phyloP scores from a whole-genome alignment of 2,329 filamentous ascomycete species.

The Ascochyta fabae region DNA sequence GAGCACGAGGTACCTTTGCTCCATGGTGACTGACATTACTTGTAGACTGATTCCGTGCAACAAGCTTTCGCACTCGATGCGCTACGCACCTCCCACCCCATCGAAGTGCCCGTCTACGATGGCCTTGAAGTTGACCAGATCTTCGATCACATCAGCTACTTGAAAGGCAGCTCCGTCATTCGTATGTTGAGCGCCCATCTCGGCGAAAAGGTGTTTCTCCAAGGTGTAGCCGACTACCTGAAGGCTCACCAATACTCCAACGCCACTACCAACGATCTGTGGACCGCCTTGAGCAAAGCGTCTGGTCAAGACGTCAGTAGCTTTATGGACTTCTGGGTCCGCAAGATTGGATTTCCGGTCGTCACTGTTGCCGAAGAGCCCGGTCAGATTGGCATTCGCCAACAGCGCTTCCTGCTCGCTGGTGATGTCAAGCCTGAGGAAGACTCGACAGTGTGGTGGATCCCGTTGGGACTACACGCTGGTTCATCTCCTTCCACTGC shows the following conservation, averaged over 20 bases:
- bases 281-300: slow-evolving; percentile 84
- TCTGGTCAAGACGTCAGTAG: slow-evolving; percentile 84
- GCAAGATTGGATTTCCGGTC: slow-evolving; percentile 92
- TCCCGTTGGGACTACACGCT: slow-evolving; percentile 84
- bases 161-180: slow-evolving; percentile 95
- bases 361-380: slow-evolving; percentile 84
- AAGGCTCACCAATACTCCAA: slow-evolving; percentile 87
- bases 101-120: slow-evolving; percentile 92
- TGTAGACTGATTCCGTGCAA: slow-evolving; percentile 85
- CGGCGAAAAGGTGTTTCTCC: slow-evolving; percentile 84
- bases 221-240: slow-evolving; percentile 88
- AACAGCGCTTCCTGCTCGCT: slow-evolving; percentile 88
- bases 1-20: slow-evolving; percentile 59
- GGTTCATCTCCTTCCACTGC: slow-evolving; percentile 64
- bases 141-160: slow-evolving; percentile 94
- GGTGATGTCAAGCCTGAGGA: slow-evolving; percentile 92
- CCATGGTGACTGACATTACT: slow-evolving; percentile 47
- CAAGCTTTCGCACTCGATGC: slow-evolving; percentile 88
- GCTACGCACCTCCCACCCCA: slow-evolving; percentile 89
- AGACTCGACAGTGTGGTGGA: slow-evolving; percentile 93
- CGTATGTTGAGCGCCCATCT: slow-evolving; percentile 94
- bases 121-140: slow-evolving; percentile 97
- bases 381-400: slow-evolving; percentile 80
- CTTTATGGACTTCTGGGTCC: slow-evolving; percentile 95
- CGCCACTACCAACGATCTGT: slow-evolving; percentile 89